Percentiles rank a stretch among this genome's conserved stretches.
These are phyloP conservation scores for Mucor sp. DNA, from an alignment of 371 early-diverging fungal species.

Conservation along the genomic window DNA sequence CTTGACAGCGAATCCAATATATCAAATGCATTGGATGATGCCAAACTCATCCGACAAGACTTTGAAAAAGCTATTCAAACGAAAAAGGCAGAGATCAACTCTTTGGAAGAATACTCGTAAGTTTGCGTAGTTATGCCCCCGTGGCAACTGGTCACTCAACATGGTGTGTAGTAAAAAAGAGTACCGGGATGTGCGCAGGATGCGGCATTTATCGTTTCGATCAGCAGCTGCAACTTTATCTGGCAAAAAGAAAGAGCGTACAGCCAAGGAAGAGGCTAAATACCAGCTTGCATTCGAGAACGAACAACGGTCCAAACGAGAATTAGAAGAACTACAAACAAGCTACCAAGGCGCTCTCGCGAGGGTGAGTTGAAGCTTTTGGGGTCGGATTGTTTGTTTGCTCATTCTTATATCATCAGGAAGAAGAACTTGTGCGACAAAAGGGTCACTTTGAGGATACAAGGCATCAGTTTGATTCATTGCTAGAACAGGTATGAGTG, in stretches of 20 bases:
- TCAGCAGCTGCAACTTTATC: constrained; percentile 44
- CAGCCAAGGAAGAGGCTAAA: constrained; percentile 37
- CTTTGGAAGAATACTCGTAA: constrained; percentile 26
- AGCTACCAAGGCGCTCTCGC: neutral
- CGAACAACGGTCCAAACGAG: constrained; percentile 39
- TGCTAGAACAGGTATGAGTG: constrained; percentile 20
- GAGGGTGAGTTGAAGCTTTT: neutral
- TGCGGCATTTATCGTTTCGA: constrained; percentile 37
- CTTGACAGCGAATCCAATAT: constrained; percentile 9
- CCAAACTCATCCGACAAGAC: neutral
- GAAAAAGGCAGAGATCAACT: constrained; percentile 14
- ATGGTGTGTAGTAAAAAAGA: constrained; percentile 34
- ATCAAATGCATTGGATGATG: neutral
- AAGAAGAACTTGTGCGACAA: constrained; percentile 10
- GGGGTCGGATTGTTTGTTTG: neutral
- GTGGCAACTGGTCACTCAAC: neutral
- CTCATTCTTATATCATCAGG: constrained; percentile 10
- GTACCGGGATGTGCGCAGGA: constrained; percentile 38
- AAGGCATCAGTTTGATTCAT: constrained; percentile 10
- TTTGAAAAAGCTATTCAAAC: neutral
- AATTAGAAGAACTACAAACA: constrained; percentile 24
- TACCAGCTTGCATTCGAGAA: constrained; percentile 48
- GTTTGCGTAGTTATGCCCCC: neutral
- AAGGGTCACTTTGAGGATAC: constrained; percentile 15
- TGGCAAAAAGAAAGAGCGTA: constrained; percentile 42